Conservation (phyloP, 1,284 basidiomycete species). For the Paramarasmius palmivorus region DNA sequence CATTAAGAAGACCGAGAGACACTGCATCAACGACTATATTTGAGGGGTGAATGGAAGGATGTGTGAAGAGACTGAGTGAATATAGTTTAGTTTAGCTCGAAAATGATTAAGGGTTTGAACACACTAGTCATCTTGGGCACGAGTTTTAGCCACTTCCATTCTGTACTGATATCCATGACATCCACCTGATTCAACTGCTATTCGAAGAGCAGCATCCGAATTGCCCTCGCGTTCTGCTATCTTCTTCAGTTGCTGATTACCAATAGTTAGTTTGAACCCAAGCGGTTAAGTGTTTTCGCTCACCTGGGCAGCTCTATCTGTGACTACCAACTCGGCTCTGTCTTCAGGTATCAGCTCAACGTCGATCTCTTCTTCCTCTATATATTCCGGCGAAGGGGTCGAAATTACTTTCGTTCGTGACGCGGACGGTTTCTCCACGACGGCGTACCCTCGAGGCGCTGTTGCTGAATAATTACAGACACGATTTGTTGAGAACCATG, state of each 20-base stretch:
- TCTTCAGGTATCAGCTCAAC: constrained; percentile 48
- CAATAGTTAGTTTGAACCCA: too few species aligned
- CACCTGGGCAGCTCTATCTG: constrained; percentile 75
- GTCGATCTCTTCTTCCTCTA: constrained; percentile 58
- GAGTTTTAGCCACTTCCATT: constrained; percentile 69
- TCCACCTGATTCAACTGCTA: constrained; percentile 86
- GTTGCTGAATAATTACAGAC: constrained; percentile 23
- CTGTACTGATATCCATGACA: constrained; percentile 95
- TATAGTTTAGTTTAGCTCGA: constrained; percentile 1
- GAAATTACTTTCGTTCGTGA: constrained; percentile 42
- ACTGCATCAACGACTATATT: constrained; percentile 82
- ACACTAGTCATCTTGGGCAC: constrained; percentile 78
- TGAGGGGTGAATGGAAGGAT: constrained; percentile 67
- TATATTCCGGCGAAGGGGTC: constrained; percentile 46
- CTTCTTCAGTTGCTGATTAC: constrained; percentile 60
- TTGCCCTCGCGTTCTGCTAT: constrained; percentile 63
- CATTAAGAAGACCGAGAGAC: constrained; percentile 78
- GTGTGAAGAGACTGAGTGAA: constrained; percentile 56
- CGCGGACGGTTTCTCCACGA: constrained; percentile 36
- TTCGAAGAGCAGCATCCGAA: constrained; percentile 63
- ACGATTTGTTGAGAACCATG: neutral
- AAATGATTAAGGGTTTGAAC: constrained; percentile 25
- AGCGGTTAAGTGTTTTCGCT: too few species aligned
- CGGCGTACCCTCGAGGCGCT: constrained; percentile 26
- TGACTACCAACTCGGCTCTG: constrained; percentile 53